Evolutionary conservation across 176 grass and related monocot genomes (phyloP).

Genomic region (Hsuehochloa calcarea): DNA sequence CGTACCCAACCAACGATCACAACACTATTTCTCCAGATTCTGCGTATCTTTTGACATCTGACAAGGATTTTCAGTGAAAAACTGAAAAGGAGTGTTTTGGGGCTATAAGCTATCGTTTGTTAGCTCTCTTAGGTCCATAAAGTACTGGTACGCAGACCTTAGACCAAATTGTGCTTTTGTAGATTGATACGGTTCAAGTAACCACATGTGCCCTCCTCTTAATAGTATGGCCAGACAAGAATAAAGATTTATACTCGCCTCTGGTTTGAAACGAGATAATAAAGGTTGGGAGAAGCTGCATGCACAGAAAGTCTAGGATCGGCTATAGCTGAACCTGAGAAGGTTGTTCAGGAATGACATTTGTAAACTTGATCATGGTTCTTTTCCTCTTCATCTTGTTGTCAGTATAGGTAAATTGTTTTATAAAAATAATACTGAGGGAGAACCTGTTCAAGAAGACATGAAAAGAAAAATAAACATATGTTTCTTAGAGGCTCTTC

Average conservation of each 20-base stretch:
- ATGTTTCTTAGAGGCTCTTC: background rate
- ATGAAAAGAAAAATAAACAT: background rate
- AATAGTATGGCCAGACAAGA: slow-evolving; percentile 11
- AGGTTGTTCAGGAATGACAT: slow-evolving; percentile 3
- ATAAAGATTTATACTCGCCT: background rate
- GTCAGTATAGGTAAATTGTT: background rate
- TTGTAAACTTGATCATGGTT: background rate
- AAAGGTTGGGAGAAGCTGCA: slow-evolving; percentile 4
- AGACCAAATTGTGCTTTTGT: background rate
- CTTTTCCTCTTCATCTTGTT: slow-evolving; percentile 7
- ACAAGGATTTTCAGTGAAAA: background rate
- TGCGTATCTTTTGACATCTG: background rate
- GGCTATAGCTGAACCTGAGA: background rate
- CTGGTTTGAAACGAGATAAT: background rate
- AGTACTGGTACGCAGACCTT: background rate
- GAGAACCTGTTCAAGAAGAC: background rate
- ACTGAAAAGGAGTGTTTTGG: background rate
- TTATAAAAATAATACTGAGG: background rate
- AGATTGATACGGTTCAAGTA: slow-evolving; percentile 11
- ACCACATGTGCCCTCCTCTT: background rate
- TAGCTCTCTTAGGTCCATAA: background rate
- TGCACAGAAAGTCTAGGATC: background rate
- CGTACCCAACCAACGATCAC: too few relatives aligned
- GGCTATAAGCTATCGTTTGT: background rate
- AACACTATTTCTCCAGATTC: background rate